A percentile compares a stretch with the other conserved stretches of the same genome.
Conservation (phyloP, 2,329 filamentous ascomycete genomes). For the Penicillium occitanis region DNA sequence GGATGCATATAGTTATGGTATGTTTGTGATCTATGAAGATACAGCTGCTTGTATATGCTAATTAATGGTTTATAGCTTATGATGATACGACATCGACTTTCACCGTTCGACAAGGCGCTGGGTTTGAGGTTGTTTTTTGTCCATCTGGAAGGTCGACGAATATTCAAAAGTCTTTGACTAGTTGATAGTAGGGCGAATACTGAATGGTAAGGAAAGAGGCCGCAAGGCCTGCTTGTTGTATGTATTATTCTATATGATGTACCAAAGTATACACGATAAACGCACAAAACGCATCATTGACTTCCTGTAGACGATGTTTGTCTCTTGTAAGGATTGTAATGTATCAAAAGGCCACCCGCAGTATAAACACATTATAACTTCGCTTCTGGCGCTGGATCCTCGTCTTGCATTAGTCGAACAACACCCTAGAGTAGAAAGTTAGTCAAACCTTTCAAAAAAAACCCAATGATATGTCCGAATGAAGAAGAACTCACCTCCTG, state of each 20-base stretch:
- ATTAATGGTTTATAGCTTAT: constrained; percentile 43
- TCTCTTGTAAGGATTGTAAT: neutral
- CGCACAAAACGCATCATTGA: neutral
- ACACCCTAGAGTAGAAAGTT: constrained; percentile 37
- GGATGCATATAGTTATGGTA: constrained; percentile 78
- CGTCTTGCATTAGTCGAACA: constrained; percentile 48
- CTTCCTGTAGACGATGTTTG: neutral
- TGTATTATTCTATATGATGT: neutral
- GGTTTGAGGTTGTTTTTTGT: constrained; percentile 78
- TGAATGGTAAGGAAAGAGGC: neutral
- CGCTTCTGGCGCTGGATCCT: constrained; percentile 20
- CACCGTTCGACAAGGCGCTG: constrained; percentile 63
- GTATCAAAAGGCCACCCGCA: neutral
- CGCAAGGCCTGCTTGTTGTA: neutral
- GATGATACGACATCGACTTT: constrained; percentile 60
- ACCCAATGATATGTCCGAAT: neutral
- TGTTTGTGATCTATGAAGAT: constrained; percentile 33
- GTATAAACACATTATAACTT: constrained; percentile 20
- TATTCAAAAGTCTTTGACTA: constrained; percentile 28
- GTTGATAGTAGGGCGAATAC: neutral
- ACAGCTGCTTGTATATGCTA: neutral
- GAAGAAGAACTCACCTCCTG: constrained; percentile 46
- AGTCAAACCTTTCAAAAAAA: neutral
- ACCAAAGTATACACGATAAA: neutral
- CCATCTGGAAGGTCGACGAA: constrained; percentile 48